Base-by-base conservation (phyloP, 2,329 filamentous ascomycete genomes). In the Fragosphaeria purpurea region DNA sequence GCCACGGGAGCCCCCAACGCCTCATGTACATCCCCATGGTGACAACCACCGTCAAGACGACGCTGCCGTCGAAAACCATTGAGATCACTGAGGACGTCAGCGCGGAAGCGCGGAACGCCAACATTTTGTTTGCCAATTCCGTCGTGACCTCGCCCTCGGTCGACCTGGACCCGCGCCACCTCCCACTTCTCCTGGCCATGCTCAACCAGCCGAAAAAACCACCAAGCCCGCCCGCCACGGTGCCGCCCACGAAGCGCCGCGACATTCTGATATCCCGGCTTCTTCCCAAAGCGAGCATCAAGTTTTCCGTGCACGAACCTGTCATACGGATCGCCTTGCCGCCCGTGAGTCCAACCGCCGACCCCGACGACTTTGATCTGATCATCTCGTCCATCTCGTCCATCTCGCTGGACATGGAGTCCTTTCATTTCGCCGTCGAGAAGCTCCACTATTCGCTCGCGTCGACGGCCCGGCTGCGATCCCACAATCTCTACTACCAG, bases 21-120 rank as follows among this genome's bases (percentile, higher is more conserved):
- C 77, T 98, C 52, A 70, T 95, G 30, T 98, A 98, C 64, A 80
- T 98, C 42, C 93, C 93, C 1, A 97, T 98, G 93, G 87, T 91
- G 22, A 98, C 93, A 1, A 95, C 90, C 3, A 98, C 83, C 0
- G 81, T 97, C 53, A 88, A 91, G 65, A 97, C 93, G 0, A 98
- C 94, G 0, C 70, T 97, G 7, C 91, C 91, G 6, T 94, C 93
- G 10, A 96, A 97, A 67, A 95, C 90, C 0, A 83, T 98, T 9
- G 86, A 91, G 62, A 78, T 90, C 49, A 79, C 83, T 2, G 77
- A 83, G 52, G 78, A 85, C 37, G 84, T 85, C 57, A 83, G 80
- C 39, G 74, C 78, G 9, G 85, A 86, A 57, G 89, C 97, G 66
- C 82, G 88, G 55, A 98, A 98, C 61, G 86, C 88, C 46, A 98